Evolutionary conservation across 2,329 filamentous ascomycete genomes (phyloP), one percentile per base, ranked within the genome.

Genomic region (Alternaria atra): DNA sequence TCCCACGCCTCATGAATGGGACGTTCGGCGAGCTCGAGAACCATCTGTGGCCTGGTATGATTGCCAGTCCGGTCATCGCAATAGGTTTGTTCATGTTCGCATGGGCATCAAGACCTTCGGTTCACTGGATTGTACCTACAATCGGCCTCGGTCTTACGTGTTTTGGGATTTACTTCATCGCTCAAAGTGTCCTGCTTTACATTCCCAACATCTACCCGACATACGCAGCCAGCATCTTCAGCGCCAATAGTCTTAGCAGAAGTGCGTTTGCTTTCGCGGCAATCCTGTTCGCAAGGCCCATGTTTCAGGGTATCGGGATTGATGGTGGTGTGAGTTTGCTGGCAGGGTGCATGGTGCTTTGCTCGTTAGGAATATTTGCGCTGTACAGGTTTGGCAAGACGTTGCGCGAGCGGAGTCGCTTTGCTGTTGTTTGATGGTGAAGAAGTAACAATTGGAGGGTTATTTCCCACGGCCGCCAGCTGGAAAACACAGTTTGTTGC

Each of bases 21-120:
- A 91, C 67, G 83, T 87, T 63, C 89, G 91, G 7, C 90, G 91
- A 3, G 87, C 91, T 17, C 90, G 95, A 80, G 80, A 86, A 47
- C 53, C 88, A 92, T 29, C 83, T 96, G 2, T 88, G 94, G 54
- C 92, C 92, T 39, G 94, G 94, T 53, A 68, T 80, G 71, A 58
- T 75, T 6, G 79, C 76, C 8, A 80, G 77, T 47, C 80, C 79
- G 55, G 86, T 88, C 68, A 91, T 90, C 43, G 86, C 87, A 0
- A 79, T 87, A 32, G 87, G 87, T 0, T 77, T 90, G 15, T 90
- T 90, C 76, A 86, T 89, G 65, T 90, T 60, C 56, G 74, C 72
- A 5, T 90, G 87, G 87, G 86, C 86, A 0, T 90, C 90, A 0
- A 92, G 91, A 76, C 74, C 84, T 6, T 68, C 79, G 5, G 79